Base-by-base conservation (phyloP, 257 asterid genomes). In the Galeopsis tetrahit region DNA sequence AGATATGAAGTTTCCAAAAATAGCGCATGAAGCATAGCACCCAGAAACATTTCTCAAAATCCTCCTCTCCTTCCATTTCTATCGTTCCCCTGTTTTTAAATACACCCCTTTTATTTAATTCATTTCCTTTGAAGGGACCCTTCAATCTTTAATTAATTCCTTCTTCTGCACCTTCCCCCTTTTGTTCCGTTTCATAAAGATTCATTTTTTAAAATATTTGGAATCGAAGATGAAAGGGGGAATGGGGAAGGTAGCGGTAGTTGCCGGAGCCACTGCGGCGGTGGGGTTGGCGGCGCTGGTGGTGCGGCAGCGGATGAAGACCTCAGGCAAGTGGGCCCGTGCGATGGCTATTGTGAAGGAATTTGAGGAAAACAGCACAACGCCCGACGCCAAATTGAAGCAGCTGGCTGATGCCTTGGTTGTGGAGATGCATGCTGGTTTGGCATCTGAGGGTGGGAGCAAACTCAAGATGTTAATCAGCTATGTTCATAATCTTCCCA, bases 381-480 rank as follows among this genome's bases (percentile, higher is more conserved):
- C 89, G 38, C 83, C 87, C 0, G 83, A 76, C 10, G 72, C 70
- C 6, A 88, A 81, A 68, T 78, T 88, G 63, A 70, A 67, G 70
- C 89, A 81, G 83, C 83, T 88, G n/a, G 92, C 90, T 13, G 95
- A 88, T 49, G 92, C 95, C 4, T 78, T 86, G 92, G 81, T 85
- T 2, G 92, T 84, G 17, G 95, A 88, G 79, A 88, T 88, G 95
- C 95, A 88, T 72, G 88, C 90, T 31, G 95, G 92, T 14, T 80
- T 88, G 78, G 95, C 91, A 10, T 88, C 95, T 10, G 91, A 88
- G 31, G 90, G 90, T 52, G 90, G 92, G 7, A 86, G 89, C 77
- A 85, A 84, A 77, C 87, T 88, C 70, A 86, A 86, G 84, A 88
- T 86, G 92, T 82, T 88, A 1, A 85, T 86, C 66, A 86, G 92